Evolutionary conservation across 2,329 filamentous ascomycete species (phyloP), one percentile per base, ranked within the genome.

Genomic region (Colletotrichum nymphaeae): DNA sequence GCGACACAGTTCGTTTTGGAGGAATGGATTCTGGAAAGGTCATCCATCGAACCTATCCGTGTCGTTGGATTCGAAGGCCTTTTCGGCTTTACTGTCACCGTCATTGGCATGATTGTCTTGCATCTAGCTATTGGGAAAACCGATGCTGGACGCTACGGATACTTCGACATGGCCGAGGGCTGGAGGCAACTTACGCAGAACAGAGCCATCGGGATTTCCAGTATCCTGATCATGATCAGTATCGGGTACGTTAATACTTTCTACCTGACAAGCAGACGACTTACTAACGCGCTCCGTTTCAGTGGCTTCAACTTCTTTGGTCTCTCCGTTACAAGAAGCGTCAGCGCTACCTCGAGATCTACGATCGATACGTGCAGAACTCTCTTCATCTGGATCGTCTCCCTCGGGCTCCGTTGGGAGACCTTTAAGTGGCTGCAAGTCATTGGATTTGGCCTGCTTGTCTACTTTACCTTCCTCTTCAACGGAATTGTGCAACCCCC

Each of bases 291-390:
- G 8, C 7, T n/a, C 55, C 3, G 16, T 7, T 57, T 12, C 37
- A 97, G 95, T 75, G 95, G 96, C 67, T 99, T 98, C 90, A 99
- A 99, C 85, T 99, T 97, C 87, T 99, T 99, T 83, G 97, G 97
- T 8, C 90, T 99, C 11, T 97, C 94, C 0, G 96, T 99, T 9
- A 99, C 97, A 1, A 91, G 94, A 73, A 92, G 85, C 75, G 95
- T 99, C 76, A 97, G 94, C 75, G 97, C 97, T 12, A 99, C 97
- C 0, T 95, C 96, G 1, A 92, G 97, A 74, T 97, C 95, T 37
- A 98, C 96, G 37, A 98, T 99, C 78, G 97, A 99, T 83, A 99
- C 97, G 1, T 98, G 95, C 87, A 92, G 96, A 53, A 99, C 97
- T 0, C 90, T 99, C 1, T 98, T 99, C 85, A 98, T 99, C 84